Percentiles rank a stretch among this genome's conserved stretches.
phyloP scores from a whole-genome alignment of 495 filamentous ascomycete genomes.

The Geoglossum glabrum region DNA sequence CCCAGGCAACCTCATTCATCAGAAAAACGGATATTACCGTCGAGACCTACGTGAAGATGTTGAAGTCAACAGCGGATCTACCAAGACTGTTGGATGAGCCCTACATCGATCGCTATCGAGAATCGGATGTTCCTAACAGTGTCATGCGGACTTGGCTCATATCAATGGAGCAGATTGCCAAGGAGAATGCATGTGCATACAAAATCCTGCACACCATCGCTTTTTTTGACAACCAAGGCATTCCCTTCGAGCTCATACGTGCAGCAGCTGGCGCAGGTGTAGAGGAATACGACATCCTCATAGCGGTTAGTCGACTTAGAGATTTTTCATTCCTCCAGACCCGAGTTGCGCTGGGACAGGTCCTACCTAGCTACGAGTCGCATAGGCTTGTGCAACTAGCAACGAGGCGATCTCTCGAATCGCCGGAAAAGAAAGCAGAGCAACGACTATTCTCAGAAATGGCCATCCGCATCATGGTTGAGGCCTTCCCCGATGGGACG shows the following conservation, averaged over 20 bases:
- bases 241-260: not conserved
- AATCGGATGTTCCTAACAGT: not conserved
- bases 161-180: not conserved
- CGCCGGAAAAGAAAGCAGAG: not conserved
- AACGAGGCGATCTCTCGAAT: not conserved
- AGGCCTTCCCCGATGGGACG: not conserved
- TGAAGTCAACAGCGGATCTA: not conserved
- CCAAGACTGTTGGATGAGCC: not conserved
- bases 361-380: not conserved
- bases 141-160: not conserved
- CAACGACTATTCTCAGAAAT: not conserved
- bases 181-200: not conserved
- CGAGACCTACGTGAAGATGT: not conserved
- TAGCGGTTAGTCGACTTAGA: not conserved
- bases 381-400: not conserved
- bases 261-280: not conserved
- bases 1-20: not conserved
- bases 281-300: not conserved
- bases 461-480: not conserved
- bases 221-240: not conserved
- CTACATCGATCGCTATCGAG: not conserved
- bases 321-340: not conserved
- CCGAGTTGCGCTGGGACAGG: not conserved
- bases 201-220: not conserved
- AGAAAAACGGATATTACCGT: not conserved